Evolutionary conservation across 495 filamentous ascomycete genomes (phyloP), one percentile per base, ranked within the genome.

Genomic region (Glonium stellatum): DNA sequence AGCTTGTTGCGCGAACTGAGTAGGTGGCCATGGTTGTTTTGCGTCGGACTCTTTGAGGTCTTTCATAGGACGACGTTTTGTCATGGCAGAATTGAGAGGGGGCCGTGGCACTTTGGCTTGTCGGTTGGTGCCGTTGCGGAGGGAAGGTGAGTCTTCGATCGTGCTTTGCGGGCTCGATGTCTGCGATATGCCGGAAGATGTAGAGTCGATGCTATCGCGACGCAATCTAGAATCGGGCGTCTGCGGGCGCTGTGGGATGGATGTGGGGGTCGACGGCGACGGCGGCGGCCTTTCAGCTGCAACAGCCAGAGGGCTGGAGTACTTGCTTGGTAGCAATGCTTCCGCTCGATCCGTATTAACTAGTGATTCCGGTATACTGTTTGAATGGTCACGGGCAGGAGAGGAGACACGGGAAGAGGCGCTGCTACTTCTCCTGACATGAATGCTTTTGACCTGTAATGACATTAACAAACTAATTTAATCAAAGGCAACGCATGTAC

Each of bases 11-110:
- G 58, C 52, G 49, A 65, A 65, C 36, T 66, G 48, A 12, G 58
- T 58, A 25, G 63, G 67, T 35, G 65, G 62, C 62, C 61, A 68
- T 0, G 65, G 60, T 39, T 61, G 65, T 12, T 48, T 42, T 27
- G 21, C 49, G 48, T 50, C 37, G 13, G 8, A 53, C 11, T 3
- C 63, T 57, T 19, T 62, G 42, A 25, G 15, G 22, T 42, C 56
- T 51, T 59, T 64, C 10, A 23, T 1, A 15, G 58, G 22, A n/a
- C 67, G 63, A 10, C 68, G 70, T 54, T 73, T 73, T 11, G 48
- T 35, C 68, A 73, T 73, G 10, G 64, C 68, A 10, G 68, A 58
- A 42, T 73, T 73, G 34, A 73, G 62, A 8, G 61, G 63, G 22
- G 65, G 65, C 19, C 41, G 47, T 1, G 65, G 61, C 36, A 58